A percentile compares a stretch with the other conserved stretches of the same genome.
Evolutionary conservation across 768 basidiomycete species (phyloP).

Genomic region (Dioszegia aurantiaca): DNA sequence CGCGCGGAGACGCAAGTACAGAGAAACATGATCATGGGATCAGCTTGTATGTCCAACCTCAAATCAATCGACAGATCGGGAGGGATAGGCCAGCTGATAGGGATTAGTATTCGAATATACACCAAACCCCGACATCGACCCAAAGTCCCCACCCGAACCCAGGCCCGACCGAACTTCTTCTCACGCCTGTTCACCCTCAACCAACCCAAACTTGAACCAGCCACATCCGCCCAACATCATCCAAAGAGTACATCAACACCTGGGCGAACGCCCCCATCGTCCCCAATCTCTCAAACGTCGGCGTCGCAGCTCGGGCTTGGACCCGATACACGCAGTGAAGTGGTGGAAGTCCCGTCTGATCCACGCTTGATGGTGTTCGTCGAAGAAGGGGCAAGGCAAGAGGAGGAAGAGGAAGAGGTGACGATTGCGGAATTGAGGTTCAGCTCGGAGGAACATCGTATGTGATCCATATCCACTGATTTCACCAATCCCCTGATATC

Average conservation of each 20-base stretch:
- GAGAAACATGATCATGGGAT: conserved; percentile 4
- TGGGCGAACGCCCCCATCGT: too few species aligned
- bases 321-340: too few species aligned
- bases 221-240: too few species aligned
- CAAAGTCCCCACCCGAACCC: background rate
- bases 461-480: background rate
- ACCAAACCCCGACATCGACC: background rate
- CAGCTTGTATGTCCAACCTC: conserved; percentile 7
- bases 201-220: too few species aligned
- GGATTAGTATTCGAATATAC: background rate
- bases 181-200: too few species aligned
- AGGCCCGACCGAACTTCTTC: background rate
- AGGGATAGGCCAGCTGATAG: background rate
- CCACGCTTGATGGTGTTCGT: too few species aligned
- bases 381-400: background rate
- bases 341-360: too few species aligned
- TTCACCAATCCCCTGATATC: too few species aligned
- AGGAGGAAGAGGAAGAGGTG: background rate
- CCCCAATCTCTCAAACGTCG: too few species aligned
- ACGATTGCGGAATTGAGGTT: conserved; percentile 15
- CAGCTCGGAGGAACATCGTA: background rate
- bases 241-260: background rate
- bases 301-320: too few species aligned
- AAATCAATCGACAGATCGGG: too few species aligned
- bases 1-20: background rate